These are phyloP conservation scores for Yamadazyma insecticola DNA, from an alignment of 805 yeast species.

Conservation along the genomic window DNA sequence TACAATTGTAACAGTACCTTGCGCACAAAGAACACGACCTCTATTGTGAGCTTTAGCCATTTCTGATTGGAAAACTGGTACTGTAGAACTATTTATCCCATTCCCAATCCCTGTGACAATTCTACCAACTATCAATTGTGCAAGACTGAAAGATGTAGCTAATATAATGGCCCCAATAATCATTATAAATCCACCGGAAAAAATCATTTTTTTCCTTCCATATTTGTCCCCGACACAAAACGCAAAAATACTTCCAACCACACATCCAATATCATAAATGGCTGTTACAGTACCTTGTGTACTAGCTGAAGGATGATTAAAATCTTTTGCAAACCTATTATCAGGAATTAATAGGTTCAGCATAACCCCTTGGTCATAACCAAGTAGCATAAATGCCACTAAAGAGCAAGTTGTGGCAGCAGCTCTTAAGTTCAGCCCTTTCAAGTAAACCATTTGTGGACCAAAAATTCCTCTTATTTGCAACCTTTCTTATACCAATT, in stretches of 20 bases:
- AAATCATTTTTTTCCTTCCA: constrained; percentile 62
- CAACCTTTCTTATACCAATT: too few species aligned
- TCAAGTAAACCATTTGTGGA: too few species aligned
- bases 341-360: too few species aligned
- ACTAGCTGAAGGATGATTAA: constrained; percentile 14
- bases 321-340: constrained; percentile 4
- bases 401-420: too few species aligned
- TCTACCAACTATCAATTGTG: constrained; percentile 68
- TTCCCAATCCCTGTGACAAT: constrained; percentile 69
- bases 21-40: constrained; percentile 63
- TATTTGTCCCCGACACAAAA: constrained; percentile 61
- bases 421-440: too few species aligned
- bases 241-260: constrained; percentile 55
- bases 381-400: too few species aligned
- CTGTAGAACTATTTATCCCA: constrained; percentile 69
- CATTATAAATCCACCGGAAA: constrained; percentile 52
- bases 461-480: too few species aligned
- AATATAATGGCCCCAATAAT: constrained; percentile 59
- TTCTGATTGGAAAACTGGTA: constrained; percentile 79
- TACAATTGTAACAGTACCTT: constrained; percentile 59
- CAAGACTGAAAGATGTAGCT: constrained; percentile 46
- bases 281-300: constrained; percentile 60
- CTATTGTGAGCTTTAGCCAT: constrained; percentile 60
- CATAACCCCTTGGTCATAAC: constrained; percentile 40
- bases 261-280: constrained; percentile 66